Evolutionary conservation across 2,329 filamentous ascomycete genomes (phyloP).

Genomic region (Epichloe glyceriae): DNA sequence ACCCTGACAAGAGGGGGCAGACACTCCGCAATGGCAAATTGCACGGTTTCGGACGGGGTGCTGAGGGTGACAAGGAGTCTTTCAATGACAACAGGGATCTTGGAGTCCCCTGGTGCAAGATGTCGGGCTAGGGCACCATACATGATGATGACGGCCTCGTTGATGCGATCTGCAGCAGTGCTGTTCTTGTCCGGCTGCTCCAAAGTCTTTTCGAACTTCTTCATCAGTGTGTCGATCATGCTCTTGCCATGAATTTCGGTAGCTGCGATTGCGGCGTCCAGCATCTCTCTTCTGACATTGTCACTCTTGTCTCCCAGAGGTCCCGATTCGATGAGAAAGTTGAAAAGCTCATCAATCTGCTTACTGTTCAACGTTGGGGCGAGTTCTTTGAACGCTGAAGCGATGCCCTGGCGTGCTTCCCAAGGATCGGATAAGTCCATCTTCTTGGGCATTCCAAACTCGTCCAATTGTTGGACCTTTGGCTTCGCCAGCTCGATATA

Average conservation of each 20-base stretch:
- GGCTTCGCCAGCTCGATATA: constrained; percentile 76
- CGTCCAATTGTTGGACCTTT: constrained; percentile 70
- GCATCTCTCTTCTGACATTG: constrained; percentile 75
- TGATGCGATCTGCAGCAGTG: constrained; percentile 74
- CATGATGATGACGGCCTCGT: constrained; percentile 94
- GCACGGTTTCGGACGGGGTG: constrained; percentile 91
- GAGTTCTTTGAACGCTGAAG: constrained; percentile 74
- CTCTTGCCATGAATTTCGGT: constrained; percentile 71
- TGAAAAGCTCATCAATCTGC: constrained; percentile 64
- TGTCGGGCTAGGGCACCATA: constrained; percentile 90
- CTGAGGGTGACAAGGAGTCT: constrained; percentile 75
- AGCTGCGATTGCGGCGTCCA: constrained; percentile 72
- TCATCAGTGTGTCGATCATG: constrained; percentile 82
- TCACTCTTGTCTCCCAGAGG: constrained; percentile 74
- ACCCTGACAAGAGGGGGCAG: constrained; percentile 80
- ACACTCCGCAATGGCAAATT: constrained; percentile 91
- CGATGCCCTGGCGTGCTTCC: constrained; percentile 83
- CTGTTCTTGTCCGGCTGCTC: constrained; percentile 73
- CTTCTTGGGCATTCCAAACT: constrained; percentile 90
- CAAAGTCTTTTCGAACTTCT: constrained; percentile 78
- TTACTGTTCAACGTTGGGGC: constrained; percentile 53
- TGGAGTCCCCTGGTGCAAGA: constrained; percentile 69
- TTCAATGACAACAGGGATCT: constrained; percentile 78
- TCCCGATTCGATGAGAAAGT: constrained; percentile 74
- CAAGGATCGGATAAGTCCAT: constrained; percentile 78